Evolutionary conservation across 139 green algal species (phyloP).

Genomic region (Auxenochlorella protothecoides): DNA sequence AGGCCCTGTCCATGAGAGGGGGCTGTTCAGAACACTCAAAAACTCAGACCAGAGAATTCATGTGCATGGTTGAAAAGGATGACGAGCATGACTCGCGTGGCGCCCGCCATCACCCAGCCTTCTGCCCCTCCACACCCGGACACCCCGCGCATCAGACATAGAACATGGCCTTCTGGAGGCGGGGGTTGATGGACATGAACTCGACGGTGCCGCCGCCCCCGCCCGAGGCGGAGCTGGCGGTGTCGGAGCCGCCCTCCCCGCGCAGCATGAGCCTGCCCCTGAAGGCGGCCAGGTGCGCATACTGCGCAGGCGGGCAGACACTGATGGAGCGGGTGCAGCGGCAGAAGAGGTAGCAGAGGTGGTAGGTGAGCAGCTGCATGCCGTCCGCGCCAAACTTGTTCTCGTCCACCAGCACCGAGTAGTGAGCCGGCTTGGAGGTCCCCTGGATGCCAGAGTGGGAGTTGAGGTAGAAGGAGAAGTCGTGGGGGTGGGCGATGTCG

Average conservation of each 20-base stretch:
- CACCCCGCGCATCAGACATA: slow-evolving; percentile 15
- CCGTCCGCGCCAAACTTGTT: slow-evolving; percentile 63
- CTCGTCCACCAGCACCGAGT: slow-evolving; percentile 77
- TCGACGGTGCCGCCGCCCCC: slow-evolving; percentile 1
- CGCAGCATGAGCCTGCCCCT: slow-evolving; percentile 20
- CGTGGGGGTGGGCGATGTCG: slow-evolving; percentile 37
- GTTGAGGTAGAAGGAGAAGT: slow-evolving; percentile 86
- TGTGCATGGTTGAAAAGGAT: too few relatives aligned
- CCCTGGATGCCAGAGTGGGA: slow-evolving; percentile 66
- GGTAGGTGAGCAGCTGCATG: slow-evolving; percentile 72
- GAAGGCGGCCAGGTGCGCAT: slow-evolving; percentile 59
- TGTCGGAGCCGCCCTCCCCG: slow-evolving; percentile 8
- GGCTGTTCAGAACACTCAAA: too few relatives aligned
- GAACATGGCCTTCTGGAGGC: slow-evolving; percentile 26
- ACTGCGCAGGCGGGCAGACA: slow-evolving; percentile 53
- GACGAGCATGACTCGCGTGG: too few relatives aligned
- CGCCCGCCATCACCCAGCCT: too few relatives aligned
- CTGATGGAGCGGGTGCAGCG: slow-evolving; percentile 63
- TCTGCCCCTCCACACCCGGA: too few relatives aligned
- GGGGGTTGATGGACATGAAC: slow-evolving; percentile 24
- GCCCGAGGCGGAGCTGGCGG: slow-evolving; percentile 12
- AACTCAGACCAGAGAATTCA: too few relatives aligned
- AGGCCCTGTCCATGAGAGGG: too few relatives aligned
- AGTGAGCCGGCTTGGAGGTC: slow-evolving; percentile 59
- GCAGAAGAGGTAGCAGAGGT: slow-evolving; percentile 75